Evolutionary conservation across 2,329 filamentous ascomycete species (phyloP).

Genomic region (Fusarium pilosicola): DNA sequence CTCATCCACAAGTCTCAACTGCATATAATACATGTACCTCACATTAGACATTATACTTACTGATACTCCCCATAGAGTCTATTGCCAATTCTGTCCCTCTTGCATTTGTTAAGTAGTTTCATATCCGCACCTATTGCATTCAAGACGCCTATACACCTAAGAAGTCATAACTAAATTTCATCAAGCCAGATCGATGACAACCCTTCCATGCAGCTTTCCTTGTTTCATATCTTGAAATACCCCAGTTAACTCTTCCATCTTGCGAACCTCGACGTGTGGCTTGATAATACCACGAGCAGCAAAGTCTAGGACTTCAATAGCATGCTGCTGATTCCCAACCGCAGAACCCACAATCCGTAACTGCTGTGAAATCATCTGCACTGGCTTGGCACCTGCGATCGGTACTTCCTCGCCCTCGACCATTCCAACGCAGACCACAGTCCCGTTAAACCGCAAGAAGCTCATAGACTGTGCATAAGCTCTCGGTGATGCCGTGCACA

Average conservation of each 20-base stretch:
- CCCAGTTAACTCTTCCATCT: background rate
- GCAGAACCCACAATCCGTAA: background rate
- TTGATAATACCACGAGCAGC: background rate
- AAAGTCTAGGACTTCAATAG: accelerated
- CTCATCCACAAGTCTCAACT: accelerated
- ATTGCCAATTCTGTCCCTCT: accelerated
- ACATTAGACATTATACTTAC: accelerated
- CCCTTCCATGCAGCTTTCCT: background rate
- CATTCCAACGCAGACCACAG: background rate
- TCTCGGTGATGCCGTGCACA: accelerated
- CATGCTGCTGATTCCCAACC: background rate
- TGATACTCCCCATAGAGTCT: accelerated
- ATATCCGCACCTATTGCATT: accelerated
- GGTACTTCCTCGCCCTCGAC: accelerated
- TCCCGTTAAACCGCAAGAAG: background rate
- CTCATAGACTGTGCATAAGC: background rate
- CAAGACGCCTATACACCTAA: accelerated
- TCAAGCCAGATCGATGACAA: background rate
- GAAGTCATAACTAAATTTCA: accelerated
- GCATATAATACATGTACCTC: accelerated
- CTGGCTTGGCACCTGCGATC: background rate
- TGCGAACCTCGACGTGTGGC: accelerated
- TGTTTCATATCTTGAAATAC: background rate
- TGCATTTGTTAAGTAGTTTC: accelerated
- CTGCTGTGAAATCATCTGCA: background rate